Percentiles rank a stretch among this genome's conserved stretches.
phyloP scores from a whole-genome alignment of 2,329 filamentous ascomycete species.

The Colletotrichum sp. region DNA sequence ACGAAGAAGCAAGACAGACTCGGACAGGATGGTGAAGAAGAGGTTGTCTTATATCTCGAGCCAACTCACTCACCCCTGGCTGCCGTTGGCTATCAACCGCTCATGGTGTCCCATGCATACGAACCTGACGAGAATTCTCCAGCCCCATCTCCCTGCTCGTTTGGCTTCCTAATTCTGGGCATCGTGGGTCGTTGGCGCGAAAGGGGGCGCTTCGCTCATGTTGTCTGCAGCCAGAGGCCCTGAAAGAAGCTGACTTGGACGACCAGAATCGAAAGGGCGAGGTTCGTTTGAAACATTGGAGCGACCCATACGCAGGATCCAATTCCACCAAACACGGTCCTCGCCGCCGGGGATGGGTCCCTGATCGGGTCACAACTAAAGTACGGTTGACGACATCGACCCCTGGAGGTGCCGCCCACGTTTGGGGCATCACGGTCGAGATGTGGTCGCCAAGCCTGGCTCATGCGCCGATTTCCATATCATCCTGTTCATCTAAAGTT shows the following conservation, averaged over 20 bases:
- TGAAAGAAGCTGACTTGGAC: not conserved
- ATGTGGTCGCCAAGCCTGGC: not conserved
- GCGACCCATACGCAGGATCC: not conserved
- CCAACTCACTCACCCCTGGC: not conserved
- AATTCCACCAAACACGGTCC: not conserved
- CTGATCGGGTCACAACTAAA: conserved; percentile 2
- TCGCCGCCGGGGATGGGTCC: not conserved
- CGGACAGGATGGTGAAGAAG: not conserved
- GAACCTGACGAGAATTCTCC: not conserved
- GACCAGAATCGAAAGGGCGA: not conserved
- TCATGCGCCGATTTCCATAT: conserved; percentile 8
- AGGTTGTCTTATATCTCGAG: conserved; percentile 10
- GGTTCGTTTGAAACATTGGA: conserved; percentile 3
- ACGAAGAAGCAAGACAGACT: not conserved
- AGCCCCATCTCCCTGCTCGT: not conserved
- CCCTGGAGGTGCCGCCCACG: not conserved
- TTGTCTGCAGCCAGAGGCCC: not conserved
- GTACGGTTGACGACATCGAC: conserved; percentile 12
- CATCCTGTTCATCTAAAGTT: conserved; percentile 19
- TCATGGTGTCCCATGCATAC: not conserved
- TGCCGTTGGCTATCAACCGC: not conserved
- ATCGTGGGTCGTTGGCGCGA: not conserved
- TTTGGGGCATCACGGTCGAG: not conserved
- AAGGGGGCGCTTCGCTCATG: conserved; percentile 3
- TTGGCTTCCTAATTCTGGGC: not conserved